These are phyloP conservation scores for Spinacia oleracea DNA, from an alignment of 179 eudicot genomes.

Conservation along the genomic window DNA sequence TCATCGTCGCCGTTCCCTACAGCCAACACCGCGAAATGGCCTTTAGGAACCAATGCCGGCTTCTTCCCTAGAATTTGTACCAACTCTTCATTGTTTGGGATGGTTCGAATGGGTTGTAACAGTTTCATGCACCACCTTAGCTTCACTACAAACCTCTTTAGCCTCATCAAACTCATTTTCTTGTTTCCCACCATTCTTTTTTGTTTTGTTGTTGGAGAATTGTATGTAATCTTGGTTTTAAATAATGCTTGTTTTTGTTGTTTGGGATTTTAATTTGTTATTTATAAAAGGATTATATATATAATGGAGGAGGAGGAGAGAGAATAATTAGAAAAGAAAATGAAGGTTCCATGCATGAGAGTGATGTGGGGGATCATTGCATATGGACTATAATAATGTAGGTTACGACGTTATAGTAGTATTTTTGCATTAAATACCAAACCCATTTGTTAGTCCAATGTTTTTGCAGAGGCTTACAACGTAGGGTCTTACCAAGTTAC, in stretches of 20 bases:
- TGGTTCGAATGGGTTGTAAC: constrained; percentile 18
- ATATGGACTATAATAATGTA: constrained; percentile 5
- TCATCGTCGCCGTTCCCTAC: constrained; percentile 29
- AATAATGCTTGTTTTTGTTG: constrained; percentile 2
- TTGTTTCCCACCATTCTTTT: constrained; percentile 21
- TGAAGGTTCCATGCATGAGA: constrained; percentile 30
- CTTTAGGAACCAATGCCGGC: constrained; percentile 37
- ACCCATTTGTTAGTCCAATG: constrained; percentile 4
- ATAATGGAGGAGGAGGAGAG: not conserved
- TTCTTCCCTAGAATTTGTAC: not conserved
- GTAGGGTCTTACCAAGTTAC: constrained; percentile 1
- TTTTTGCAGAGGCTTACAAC: constrained; percentile 4
- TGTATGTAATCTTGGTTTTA: not conserved
- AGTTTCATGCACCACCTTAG: constrained; percentile 24
- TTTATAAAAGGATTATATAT: constrained; percentile 9
- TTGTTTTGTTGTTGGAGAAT: not conserved
- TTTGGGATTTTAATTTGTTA: constrained; percentile 10
- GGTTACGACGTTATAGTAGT: too few relatives aligned
- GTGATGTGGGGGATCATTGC: constrained; percentile 25
- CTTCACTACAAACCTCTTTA: constrained; percentile 29
- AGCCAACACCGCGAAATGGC: constrained; percentile 59
- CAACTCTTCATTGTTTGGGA: constrained; percentile 29
- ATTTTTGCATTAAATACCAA: constrained; percentile 8
- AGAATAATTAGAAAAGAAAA: not conserved
- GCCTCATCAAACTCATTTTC: constrained; percentile 23